Base-by-base conservation (phyloP, 179 eudicot species). In the Vitellaria paradoxa region DNA sequence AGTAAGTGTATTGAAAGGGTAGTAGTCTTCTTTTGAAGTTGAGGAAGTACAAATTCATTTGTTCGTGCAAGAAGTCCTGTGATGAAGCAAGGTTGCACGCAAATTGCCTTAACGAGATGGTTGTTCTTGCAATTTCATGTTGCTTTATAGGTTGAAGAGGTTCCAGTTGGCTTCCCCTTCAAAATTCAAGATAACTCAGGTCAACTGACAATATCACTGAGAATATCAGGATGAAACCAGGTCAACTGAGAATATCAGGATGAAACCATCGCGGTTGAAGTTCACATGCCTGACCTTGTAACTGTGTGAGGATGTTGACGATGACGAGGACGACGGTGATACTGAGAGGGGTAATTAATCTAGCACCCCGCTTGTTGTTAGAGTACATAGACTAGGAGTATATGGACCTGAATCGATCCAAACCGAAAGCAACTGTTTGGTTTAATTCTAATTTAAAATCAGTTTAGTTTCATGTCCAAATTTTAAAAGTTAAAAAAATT, bases 241-340 rank as follows among this genome's bases (percentile, higher is more conserved):
- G n/a, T n/a, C n/a, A n/a, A n/a, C 64, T 86, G 98, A 80, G 87
- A 87, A 26, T 92, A 86, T 62, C 82, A 87, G 45, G 97, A 89
- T 75, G 98, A 94, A 84, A 85, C 60, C 45, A 88, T 94, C 63
- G 70, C 50, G 56, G 92, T 94, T 46, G 96, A 89, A 85, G 95
- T 88, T 70, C 84, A 88, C 66, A 89, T 84, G 87, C 91, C 92
- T 18, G 80, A 70, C 75, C 86, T 90, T 59, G 82, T 83, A 18
- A 80, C 88, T 45, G 96, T n/a, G 92, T 21, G 91, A 88, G 60
- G 85, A 85, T 24, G 86, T 46, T 76, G 85, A 83, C 5, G 83
- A 83, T 10, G 76, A 86, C 7, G 85, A 83, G 2, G 88, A 3
- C 42, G 10, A 67, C 0, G 87, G 76, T 9, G 82, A 80, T 15